Base-by-base conservation (phyloP, 2,329 filamentous ascomycete species). In the Botrytis porri region DNA sequence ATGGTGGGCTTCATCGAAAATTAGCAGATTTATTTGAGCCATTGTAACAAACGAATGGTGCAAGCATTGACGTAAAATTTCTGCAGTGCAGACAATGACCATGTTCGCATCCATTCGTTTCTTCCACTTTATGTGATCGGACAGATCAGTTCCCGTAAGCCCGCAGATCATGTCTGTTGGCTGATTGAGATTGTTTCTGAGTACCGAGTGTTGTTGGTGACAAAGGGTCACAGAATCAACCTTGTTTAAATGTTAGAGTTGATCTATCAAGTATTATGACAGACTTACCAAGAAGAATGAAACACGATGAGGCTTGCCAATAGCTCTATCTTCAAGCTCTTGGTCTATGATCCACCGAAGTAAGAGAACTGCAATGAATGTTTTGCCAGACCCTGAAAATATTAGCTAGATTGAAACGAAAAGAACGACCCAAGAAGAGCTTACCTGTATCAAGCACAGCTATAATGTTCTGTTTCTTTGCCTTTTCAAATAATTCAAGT, bases 1-100 rank as follows among this genome's bases (percentile, higher is more conserved):
- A 79, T 98, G 96, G 79, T 99, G 96, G 9, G 95, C 96, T 82
- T 99, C 96, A 79, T 99, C 96, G 76, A 99, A 97, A 74, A 98
- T 90, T 54, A 99, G 85, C 1, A 99, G 87, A 79, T 95, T 98
- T 81, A 98, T 94, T 77, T 92, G 89, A 29, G 88, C 84, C 84
- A 99, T 97, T 16, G 82, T 87, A 74, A 98, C 87, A 81, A 94
- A 97, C 0, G 92, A 91, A 78, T 92, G 92, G 75, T 90, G 88
- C 3, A 99, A 86, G 77, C 92, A 94, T 75, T 93, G 89, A 51
- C 92, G 87, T 7, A 98, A 85, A 4, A 98, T 92, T 77, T 96
- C 94, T 0, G 95, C 95, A 0, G 96, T 98, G 83, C 94, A 98
- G 9, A 98, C 94, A 75, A 98, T 88, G 41, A 95, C 92, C 89